Evolutionary conservation across 1,139 yeast species (phyloP), one percentile per base, ranked within the genome.

Genomic region (Protomyces pachydermus): DNA sequence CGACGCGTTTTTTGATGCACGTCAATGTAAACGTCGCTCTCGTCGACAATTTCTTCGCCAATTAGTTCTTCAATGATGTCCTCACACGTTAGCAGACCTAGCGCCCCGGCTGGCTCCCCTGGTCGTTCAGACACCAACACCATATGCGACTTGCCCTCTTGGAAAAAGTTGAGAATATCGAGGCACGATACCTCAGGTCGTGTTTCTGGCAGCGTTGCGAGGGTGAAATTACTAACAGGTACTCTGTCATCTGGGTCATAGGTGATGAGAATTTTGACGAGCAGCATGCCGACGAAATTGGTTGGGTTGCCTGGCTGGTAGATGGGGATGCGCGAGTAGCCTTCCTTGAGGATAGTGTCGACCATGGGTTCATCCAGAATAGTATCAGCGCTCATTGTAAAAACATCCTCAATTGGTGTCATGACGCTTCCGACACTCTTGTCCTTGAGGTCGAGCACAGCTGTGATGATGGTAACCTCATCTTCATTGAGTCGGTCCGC

Each of bases 111-210:
- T 3, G 95, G 85, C 68, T 84, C 91, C 60, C 98, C 98, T 0
- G 98, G 98, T 58, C 80, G 79, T 67, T 85, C 87, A 70, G 95
- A 85, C 12, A 93, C 97, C 52, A 91, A 86, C 71, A 95, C 93
- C 98, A 93, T 93, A 75, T 93, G 98, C 1, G 96, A 87, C 75
- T 91, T 91, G 67, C 98, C 98, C 75, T 91, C 98, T 76, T 93
- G 98, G 80, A 93, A 93, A 75, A 91, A 93, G 75, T 93, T 93
- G 72, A 93, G 81, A 69, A 93, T 91, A 75, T 93, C 91, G 73
- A 93, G 80, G 75, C 98, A 93, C 3, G 97, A 90, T 1, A 98
- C 91, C 63, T 87, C 91, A 42, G 90, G 87, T 1, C 87, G 85
- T 0, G 98, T 93, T 77, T 93, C 98, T 0, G 98, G 98, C 58